Evolutionary conservation across 345 rosid species (phyloP).

Genomic region (Gossypium herbaceum): DNA sequence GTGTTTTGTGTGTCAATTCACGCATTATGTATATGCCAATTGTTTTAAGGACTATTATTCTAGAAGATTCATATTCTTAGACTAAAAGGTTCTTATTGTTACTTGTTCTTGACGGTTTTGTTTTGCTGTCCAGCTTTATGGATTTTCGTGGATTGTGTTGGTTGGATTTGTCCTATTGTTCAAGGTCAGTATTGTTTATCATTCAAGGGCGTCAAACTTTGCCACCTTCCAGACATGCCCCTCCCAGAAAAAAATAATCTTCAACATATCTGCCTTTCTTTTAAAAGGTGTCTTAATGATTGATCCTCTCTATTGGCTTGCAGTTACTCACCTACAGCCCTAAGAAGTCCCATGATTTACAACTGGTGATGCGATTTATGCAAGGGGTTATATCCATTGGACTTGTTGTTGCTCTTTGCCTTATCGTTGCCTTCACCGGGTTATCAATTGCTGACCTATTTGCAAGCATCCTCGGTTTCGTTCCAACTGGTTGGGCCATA

Average conservation of each 20-base stretch:
- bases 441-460: slow-evolving; percentile 75
- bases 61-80: neutral
- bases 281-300: neutral
- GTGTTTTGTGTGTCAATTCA: slow-evolving; percentile 13
- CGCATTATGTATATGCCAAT: neutral
- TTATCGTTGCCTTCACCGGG: slow-evolving; percentile 51
- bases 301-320: slow-evolving; percentile 15
- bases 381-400: slow-evolving; percentile 76
- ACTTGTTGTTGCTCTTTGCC: slow-evolving; percentile 56
- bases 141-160: slow-evolving; percentile 88
- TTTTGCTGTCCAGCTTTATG: slow-evolving; percentile 57
- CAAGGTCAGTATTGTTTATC: slow-evolving; percentile 47
- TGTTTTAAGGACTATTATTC: neutral
- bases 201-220: neutral
- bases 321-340: slow-evolving; percentile 82
- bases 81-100: neutral
- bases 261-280: neutral
- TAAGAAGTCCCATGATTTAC: slow-evolving; percentile 55
- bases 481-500: slow-evolving; percentile 90
- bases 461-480: slow-evolving; percentile 78
- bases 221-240: neutral
- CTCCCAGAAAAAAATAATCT: neutral
- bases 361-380: slow-evolving; percentile 63
- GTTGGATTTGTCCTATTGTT: slow-evolving; percentile 59
- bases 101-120: slow-evolving; percentile 17